Base-by-base conservation (phyloP, 2,329 filamentous ascomycete genomes). In the Calonectria pauciramosa region DNA sequence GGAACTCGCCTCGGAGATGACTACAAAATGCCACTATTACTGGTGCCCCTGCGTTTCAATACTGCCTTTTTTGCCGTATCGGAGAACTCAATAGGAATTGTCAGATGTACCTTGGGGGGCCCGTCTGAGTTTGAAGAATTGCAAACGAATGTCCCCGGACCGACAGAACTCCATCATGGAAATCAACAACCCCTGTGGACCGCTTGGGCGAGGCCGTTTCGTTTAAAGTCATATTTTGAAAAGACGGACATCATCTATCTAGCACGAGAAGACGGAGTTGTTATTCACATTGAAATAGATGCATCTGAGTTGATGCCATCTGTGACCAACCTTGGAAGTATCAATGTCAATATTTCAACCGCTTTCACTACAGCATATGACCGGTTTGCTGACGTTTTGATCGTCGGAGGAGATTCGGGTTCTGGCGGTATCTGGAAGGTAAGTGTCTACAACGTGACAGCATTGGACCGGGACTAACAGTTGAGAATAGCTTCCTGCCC, bases 231-330 rank as follows among this genome's bases (percentile, higher is more conserved):
- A 16, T 94, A 93, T 77, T 90, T 90, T 68, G 86, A 90, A 69
- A 89, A 87, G 23, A 92, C 93, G 44, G 97, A 99, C 81, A 92
- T 93, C 74, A 92, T 99, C 64, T 98, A 97, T 81, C 87, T 99
- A 20, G 94, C 94, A 14, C 92, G 96, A 70, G 96, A 99, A 85
- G 96, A 99, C 82, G 97, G 97, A 4, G 87, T 93, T 64, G 89
- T 98, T 13, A 90, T 93, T 69, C 94, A 94, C 77, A 85, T 96
- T 6, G 93, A 95, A 77, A 91, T 95, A 73, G 90, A 91, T 54
- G 89, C 89, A 8, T 87, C 87, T 76, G 90, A 89, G 59, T 87
- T 91, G 77, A 83, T 93, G 68, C 88, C 89, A 67, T 87, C 89
- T 51, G 87, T 89, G 69, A 88, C 90, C 59, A 88, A 90, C 69